These are phyloP conservation scores for Aspergillus nomiae DNA, from an alignment of 2,329 filamentous ascomycete genomes.

Conservation along the genomic window DNA sequence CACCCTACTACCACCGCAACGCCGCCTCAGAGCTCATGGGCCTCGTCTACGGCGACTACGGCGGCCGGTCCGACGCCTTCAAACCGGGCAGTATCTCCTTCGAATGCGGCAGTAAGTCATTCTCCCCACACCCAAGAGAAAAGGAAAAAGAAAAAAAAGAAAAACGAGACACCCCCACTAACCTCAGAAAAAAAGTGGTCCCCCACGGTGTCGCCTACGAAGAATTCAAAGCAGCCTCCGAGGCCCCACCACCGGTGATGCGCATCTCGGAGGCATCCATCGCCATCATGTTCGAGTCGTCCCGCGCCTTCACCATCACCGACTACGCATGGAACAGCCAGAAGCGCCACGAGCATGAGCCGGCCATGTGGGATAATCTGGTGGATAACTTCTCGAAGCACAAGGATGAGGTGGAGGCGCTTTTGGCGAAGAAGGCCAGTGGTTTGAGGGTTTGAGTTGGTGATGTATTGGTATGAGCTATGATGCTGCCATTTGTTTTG, in stretches of 20 bases:
- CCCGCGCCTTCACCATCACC: conserved; percentile 38
- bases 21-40: conserved; percentile 44
- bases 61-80: conserved; percentile 37
- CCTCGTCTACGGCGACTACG: conserved; percentile 38
- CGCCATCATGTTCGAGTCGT: conserved; percentile 40
- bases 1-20: conserved; percentile 48
- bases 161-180: background rate
- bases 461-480: background rate
- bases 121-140: background rate
- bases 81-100: conserved; percentile 38
- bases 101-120: conserved; percentile 35
- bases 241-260: conserved; percentile 28
- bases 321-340: conserved; percentile 39
- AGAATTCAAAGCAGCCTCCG: conserved; percentile 35
- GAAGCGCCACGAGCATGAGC: conserved; percentile 50
- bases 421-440: conserved; percentile 38
- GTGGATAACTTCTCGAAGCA: conserved; percentile 56
- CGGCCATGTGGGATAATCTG: conserved; percentile 57
- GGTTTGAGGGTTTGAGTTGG: conserved; percentile 15
- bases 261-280: conserved; percentile 36
- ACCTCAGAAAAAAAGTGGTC: conserved; percentile 29
- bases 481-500: background rate
- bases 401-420: conserved; percentile 50
- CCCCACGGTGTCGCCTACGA: conserved; percentile 40
- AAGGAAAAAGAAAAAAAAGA: background rate